Evolutionary conservation across 495 filamentous ascomycete genomes (phyloP), one percentile per base, ranked within the genome.

Genomic region (Neurospora sp.): DNA sequence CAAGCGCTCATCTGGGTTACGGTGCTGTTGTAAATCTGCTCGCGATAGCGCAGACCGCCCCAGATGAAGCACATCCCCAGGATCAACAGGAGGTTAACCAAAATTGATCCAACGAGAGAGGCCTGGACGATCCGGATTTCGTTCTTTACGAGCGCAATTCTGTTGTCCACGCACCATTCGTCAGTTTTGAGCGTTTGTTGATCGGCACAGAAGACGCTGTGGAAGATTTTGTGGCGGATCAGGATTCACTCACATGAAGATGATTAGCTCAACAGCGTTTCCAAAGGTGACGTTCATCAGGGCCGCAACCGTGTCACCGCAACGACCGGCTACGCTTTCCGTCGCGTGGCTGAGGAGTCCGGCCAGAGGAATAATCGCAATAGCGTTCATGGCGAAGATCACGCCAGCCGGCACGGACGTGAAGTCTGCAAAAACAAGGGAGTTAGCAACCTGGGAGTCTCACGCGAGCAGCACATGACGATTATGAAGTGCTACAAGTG

Each of bases 1-100:
- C 92, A 96, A 42, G 94, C 93, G 78, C 93, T 96, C 93, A 95
- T 96, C 81, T 96, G 93, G 6, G 93, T 96, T 72, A 96, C 91
- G 20, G 92, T 95, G 82, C 89, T 95, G 83, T 97, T 97, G 83
- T 96, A 97, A 73, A 96, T 90, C 88, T 95, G 93, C 85, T 97
- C 94, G 73, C 90, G 92, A 81, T 90, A 96, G 72, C 92, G 90
- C 72, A 96, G 85, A 70, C 94, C 94, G 77, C 94, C 94, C 40
- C 93, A 83, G 42, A 96, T 84, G 81, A 97, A 96, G 66, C 91
- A 91, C 93, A 96, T 95, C 74, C 94, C 94, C 74, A 97, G 85
- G 78, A 96, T 96, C 49, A 97, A 86, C 14, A 97, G 86, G 71
- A 97, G 82, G 78, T 96, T 96, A 38, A 93, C 91, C 74, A 97